These are phyloP conservation scores for Plasmopara halstedii DNA, from an alignment of 352 stramenopile genomes.

Conservation along the genomic window DNA sequence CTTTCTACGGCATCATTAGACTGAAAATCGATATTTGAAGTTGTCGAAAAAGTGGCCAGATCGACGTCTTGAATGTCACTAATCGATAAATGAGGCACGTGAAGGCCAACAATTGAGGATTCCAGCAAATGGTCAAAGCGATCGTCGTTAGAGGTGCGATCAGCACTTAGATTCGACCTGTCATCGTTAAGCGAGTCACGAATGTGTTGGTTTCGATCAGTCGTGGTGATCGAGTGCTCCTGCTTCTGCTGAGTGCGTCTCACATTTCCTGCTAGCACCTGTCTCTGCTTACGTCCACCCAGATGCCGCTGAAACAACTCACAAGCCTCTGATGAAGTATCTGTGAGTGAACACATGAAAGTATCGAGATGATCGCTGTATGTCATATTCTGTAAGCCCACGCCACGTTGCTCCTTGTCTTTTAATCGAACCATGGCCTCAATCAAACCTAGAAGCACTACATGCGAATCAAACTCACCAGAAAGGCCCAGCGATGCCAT, in stretches of 20 bases:
- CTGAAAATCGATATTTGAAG: constrained; percentile 14
- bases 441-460: constrained; percentile 51
- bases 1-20: background rate
- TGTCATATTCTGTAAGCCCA: constrained; percentile 76
- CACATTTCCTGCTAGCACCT: constrained; percentile 15
- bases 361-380: constrained; percentile 57
- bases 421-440: constrained; percentile 70
- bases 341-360: constrained; percentile 56
- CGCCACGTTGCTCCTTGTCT: constrained; percentile 65
- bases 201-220: constrained; percentile 15
- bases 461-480: constrained; percentile 49
- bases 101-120: constrained; percentile 21
- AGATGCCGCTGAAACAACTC: constrained; percentile 71
- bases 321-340: constrained; percentile 48
- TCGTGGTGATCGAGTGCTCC: background rate
- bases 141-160: constrained; percentile 14
- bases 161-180: constrained; percentile 1
- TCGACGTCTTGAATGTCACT: constrained; percentile 57
- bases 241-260: constrained; percentile 29
- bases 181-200: constrained; percentile 17
- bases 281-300: constrained; percentile 49
- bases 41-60: constrained; percentile 31
- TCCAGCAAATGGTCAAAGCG: constrained; percentile 33
- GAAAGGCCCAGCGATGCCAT: constrained; percentile 62
- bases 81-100: constrained; percentile 45